Evolutionary conservation across 2,329 filamentous ascomycete genomes (phyloP).

Genomic region (Beauveria australis): DNA sequence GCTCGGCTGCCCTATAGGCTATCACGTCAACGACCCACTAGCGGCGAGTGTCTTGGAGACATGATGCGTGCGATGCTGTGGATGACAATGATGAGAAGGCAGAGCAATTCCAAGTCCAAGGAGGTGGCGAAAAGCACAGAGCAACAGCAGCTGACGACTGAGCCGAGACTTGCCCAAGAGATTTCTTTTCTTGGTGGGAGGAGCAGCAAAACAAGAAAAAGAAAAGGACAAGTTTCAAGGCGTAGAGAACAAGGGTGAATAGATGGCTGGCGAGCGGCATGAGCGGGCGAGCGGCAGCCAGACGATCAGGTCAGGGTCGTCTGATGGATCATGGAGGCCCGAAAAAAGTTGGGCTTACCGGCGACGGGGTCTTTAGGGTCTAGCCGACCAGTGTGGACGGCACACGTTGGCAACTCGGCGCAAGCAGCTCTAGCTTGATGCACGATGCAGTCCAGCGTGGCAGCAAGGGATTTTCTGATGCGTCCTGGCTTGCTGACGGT

Average conservation of each 20-base stretch:
- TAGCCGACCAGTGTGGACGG: background rate
- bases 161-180: background rate
- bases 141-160: background rate
- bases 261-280: background rate
- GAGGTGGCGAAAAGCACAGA: background rate
- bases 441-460: constrained; percentile 1
- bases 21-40: constrained; percentile 8
- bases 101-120: background rate
- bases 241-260: background rate
- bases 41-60: background rate
- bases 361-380: background rate
- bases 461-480: background rate
- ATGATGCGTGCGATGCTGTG: background rate
- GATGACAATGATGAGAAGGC: background rate
- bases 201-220: background rate
- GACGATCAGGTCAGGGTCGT: constrained; percentile 2
- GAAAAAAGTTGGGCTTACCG: background rate
- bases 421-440: background rate
- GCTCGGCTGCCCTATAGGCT: background rate
- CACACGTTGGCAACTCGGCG: background rate
- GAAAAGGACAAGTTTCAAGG: background rate
- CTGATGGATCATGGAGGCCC: background rate
- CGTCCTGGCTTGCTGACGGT: too few relatives aligned
- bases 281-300: background rate
- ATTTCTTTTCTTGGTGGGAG: background rate